Evolutionary conservation across 2,329 filamentous ascomycete species (phyloP), one percentile per base, ranked within the genome.

Genomic region (Drechslerella coelobrocha): DNA sequence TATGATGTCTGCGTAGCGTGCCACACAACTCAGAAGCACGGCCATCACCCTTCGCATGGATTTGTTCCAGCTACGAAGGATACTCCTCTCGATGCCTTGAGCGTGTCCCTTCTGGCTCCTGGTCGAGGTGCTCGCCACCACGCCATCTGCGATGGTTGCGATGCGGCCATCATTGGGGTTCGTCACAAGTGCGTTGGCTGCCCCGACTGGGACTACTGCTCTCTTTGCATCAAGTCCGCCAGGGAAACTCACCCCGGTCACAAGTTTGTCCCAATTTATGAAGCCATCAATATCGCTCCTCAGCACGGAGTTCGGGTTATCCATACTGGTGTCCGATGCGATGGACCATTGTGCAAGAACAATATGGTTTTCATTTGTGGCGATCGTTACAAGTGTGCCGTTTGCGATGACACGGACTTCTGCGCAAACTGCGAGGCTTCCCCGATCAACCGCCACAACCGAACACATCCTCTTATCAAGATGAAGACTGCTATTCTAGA

Each of bases 161-260:
- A 97, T 76, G 89, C 86, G 84, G 87, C 86, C 78, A 94, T 99
- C 76, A 83, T 84, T 75, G 95, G 94, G 75, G 84, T 96, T 63
- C 93, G 94, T 75, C 89, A 97, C 85, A 99, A 99, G 84, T 99
- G 94, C 79, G 83, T 97, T 73, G 88, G 91, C 78, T 99, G 94
- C 82, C 94, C 95, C 45, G 94, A 99, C 79, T 99, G 91, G 89
- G 94, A 99, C 77, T 97, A 90, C 81, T 99, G 94, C 82, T 84
- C 84, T 23, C 82, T 85, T 7, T 99, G 95, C 80, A 80, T 83
- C 75, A 85, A 84, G 74, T 39, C 54, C n/a, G 88, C 90, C 47
- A 79, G 81, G 69, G 83, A 86, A 75, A 86, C 84, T 53, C 95
- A 99, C 78, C 86, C 90, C 17, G 84, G 85, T 61, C 94, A 99